A percentile compares a stretch with the other conserved stretches of the same genome.
phyloP scores from a whole-genome alignment of 768 basidiomycete genomes.

The Serendipita sp. region DNA sequence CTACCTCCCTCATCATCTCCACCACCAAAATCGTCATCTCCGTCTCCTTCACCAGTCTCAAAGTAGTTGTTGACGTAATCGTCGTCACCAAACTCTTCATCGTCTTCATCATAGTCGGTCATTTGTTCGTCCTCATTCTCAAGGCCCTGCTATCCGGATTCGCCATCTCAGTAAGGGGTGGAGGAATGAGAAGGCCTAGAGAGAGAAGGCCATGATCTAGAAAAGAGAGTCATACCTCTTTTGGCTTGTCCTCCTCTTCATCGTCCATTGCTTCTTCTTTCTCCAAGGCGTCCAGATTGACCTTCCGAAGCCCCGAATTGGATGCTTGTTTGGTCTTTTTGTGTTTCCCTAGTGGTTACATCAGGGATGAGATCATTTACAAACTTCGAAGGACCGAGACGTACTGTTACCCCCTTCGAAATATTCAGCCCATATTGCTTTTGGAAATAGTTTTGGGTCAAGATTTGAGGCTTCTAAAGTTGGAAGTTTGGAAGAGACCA shows the following conservation, averaged over 20 bases:
- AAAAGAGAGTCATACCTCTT: neutral
- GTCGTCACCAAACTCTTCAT: conserved; percentile 74
- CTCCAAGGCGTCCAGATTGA: conserved; percentile 49
- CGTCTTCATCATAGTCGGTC: conserved; percentile 60
- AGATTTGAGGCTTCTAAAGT: conserved; percentile 53
- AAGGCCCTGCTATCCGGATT: conserved; percentile 38
- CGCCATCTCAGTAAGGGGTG: conserved; percentile 43
- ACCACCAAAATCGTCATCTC: neutral
- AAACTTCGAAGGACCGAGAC: conserved; percentile 17
- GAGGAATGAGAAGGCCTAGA: neutral
- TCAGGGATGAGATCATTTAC: neutral
- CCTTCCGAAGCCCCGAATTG: conserved; percentile 13
- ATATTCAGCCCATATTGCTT: conserved; percentile 57
- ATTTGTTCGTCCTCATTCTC: conserved; percentile 44
- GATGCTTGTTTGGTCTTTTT: conserved; percentile 17
- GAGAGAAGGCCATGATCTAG: neutral
- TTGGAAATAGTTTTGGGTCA: conserved; percentile 62
- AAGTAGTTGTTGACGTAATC: conserved; percentile 74
- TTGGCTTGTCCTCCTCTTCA: conserved; percentile 36
- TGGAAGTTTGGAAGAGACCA: conserved; percentile 40
- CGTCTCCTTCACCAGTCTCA: neutral
- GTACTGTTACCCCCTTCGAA: conserved; percentile 54
- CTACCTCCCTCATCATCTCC: neutral
- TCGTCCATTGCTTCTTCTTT: conserved; percentile 28
- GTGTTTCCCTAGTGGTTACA: conserved; percentile 19